Conservation (phyloP, 495 filamentous ascomycete species). For the Clohesyomyces aquaticus region DNA sequence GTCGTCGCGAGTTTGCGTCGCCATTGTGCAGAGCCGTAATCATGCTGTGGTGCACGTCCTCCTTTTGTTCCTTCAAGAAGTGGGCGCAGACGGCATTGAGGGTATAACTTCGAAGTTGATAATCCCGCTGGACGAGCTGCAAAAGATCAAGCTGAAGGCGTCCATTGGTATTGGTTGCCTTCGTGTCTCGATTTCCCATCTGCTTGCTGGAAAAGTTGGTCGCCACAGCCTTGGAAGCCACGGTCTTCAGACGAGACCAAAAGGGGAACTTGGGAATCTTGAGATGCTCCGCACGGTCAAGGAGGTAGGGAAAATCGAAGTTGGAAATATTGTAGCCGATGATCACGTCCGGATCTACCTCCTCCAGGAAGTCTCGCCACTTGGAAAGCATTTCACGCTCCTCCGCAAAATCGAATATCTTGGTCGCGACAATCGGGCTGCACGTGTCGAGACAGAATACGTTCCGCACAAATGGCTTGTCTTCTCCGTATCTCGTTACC, state of each 20-base stretch:
- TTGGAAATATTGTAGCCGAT: conserved; percentile 99
- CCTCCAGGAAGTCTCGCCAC: conserved; percentile 87
- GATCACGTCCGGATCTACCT: conserved; percentile 95
- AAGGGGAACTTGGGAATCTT: conserved; percentile 76
- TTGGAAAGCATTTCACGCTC: conserved; percentile 85
- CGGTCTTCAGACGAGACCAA: conserved; percentile 74
- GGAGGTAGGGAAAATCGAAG: conserved; percentile 97
- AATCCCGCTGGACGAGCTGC: conserved; percentile 89
- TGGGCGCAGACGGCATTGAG: conserved; percentile 97
- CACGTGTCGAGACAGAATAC: conserved; percentile 93
- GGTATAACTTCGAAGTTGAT: conserved; percentile 94
- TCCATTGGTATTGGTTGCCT: conserved; percentile 90
- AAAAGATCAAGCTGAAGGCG: conserved; percentile 91
- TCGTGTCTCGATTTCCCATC: conserved; percentile 95
- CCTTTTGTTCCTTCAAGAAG: conserved; percentile 96
- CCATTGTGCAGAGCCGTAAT: conserved; percentile 98
- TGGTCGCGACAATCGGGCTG: conserved; percentile 90
- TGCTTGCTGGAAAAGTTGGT: conserved; percentile 96
- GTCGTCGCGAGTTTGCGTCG: conserved; percentile 84
- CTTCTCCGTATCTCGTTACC: conserved; percentile 94
- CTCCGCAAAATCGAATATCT: conserved; percentile 77
- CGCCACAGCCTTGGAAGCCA: conserved; percentile 68
- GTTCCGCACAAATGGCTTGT: conserved; percentile 93
- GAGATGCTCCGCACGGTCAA: conserved; percentile 84
- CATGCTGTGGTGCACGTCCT: conserved; percentile 99